Conservation (phyloP, 177 flowering plant species). For the Tripterygium wilfordii region DNA sequence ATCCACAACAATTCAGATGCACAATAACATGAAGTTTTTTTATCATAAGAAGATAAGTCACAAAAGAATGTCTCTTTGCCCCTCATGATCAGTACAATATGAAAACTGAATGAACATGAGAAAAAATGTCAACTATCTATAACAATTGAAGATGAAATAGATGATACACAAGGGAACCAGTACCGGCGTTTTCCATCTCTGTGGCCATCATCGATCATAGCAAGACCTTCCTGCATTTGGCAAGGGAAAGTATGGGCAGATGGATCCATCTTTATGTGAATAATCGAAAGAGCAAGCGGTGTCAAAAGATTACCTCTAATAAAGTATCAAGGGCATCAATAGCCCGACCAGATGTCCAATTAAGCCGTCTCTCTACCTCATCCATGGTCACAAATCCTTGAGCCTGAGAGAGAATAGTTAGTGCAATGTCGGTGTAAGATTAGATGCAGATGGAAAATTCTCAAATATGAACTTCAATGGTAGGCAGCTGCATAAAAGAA, state of each 20-base stretch:
- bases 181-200: conserved; percentile 76
- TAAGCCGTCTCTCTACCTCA: conserved; percentile 67
- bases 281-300: background rate
- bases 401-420: conserved; percentile 35
- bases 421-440: background rate
- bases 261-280: background rate
- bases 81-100: background rate
- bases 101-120: background rate
- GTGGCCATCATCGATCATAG: conserved; percentile 96
- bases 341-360: conserved; percentile 89
- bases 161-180: conserved; percentile 91
- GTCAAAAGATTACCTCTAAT: conserved; percentile 51
- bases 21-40: too few relatives aligned
- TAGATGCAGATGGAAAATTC: background rate
- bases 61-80: too few relatives aligned
- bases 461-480: too few relatives aligned
- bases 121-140: conserved; percentile 14
- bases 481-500: too few relatives aligned
- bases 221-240: conserved; percentile 81
- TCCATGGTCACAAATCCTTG: conserved; percentile 89
- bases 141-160: conserved; percentile 37
- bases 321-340: conserved; percentile 83
- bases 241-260: conserved; percentile 4
- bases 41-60: too few relatives aligned
- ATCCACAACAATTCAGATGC: too few relatives aligned